These are phyloP conservation scores for Solanum infundibuliforme DNA, from an alignment of 257 asterid species.

Conservation along the genomic window DNA sequence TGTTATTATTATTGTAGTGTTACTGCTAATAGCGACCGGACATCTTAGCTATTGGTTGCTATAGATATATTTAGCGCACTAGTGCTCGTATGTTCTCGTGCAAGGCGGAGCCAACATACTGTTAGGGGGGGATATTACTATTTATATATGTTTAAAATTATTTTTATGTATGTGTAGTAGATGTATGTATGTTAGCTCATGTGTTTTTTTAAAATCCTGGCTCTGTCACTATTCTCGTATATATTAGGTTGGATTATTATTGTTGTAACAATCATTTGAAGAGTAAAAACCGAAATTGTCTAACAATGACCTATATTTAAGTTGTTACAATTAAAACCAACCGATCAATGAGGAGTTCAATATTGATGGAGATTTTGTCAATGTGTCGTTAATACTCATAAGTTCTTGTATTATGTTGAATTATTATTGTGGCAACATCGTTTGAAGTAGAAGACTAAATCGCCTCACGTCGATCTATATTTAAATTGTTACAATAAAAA, in stretches of 20 bases:
- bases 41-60: not conserved
- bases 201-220: too few species aligned
- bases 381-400: not conserved
- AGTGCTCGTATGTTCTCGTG: not conserved
- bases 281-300: not conserved
- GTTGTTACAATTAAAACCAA: not conserved
- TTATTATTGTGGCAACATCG: not conserved
- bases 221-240: not conserved
- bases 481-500: not conserved
- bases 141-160: too few species aligned
- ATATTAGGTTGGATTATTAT: not conserved
- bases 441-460: not conserved
- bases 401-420: not conserved
- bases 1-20: not conserved
- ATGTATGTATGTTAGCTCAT: not conserved
- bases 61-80: not conserved
- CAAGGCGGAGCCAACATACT: not conserved
- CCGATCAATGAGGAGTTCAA: not conserved
- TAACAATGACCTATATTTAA: not conserved
- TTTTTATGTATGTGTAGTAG: too few species aligned
- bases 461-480: rapidly evolving
- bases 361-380: not conserved
- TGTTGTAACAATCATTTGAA: not conserved
- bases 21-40: not conserved
- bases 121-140: too few species aligned